phyloP scores from a whole-genome alignment of 2,329 filamentous ascomycete species.

The Cadophora luteo-olivacea region DNA sequence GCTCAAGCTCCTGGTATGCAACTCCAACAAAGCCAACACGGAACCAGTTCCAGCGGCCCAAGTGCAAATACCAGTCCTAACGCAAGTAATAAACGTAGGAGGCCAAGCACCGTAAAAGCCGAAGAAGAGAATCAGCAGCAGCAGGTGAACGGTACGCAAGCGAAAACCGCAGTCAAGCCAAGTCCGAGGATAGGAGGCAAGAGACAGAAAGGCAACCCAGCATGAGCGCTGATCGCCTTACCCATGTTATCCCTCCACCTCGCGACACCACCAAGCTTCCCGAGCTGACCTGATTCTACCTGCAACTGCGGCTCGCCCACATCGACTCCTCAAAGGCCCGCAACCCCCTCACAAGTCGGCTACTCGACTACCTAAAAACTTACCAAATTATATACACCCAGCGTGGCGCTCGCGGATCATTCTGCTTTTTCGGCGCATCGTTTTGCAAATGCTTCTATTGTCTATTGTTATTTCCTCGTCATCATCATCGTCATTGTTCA shows the following conservation, averaged over 20 bases:
- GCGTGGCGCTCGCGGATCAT: conserved; percentile 9
- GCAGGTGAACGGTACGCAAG: conserved; percentile 41
- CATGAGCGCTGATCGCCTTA: conserved; percentile 24
- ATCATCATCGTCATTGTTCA: background rate
- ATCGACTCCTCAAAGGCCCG: background rate
- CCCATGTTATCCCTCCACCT: background rate
- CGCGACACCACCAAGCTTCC: background rate
- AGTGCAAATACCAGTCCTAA: conserved; percentile 66
- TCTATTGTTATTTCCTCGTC: background rate
- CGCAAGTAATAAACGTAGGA: conserved; percentile 47
- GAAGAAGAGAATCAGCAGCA: conserved; percentile 41
- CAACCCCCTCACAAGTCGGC: background rate
- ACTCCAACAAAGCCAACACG: conserved; percentile 71
- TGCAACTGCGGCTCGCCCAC: background rate
- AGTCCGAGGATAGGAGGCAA: conserved; percentile 49
- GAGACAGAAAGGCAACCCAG: conserved; percentile 45
- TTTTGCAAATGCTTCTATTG: background rate
- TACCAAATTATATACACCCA: background rate
- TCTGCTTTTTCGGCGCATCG: background rate
- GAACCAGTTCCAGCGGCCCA: conserved; percentile 68
- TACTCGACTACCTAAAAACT: background rate
- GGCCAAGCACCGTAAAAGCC: conserved; percentile 48
- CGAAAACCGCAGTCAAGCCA: conserved; percentile 46
- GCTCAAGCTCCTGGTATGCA: conserved; percentile 69
- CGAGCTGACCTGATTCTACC: background rate